Conservation (phyloP, 2,329 filamentous ascomycete species). For the Zymoseptoria brevis region DNA sequence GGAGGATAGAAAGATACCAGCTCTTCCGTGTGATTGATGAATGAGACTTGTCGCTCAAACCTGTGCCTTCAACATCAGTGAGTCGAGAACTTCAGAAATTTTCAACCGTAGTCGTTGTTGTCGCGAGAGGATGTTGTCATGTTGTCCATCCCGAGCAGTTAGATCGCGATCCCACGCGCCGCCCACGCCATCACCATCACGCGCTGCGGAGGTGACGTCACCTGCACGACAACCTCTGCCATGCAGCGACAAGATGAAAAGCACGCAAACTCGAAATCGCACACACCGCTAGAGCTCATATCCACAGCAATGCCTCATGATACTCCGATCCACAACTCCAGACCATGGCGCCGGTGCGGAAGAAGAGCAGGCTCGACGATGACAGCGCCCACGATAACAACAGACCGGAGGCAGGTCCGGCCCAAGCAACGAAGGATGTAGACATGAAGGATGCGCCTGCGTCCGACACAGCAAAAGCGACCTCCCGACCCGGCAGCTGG, state of each 20-base stretch:
- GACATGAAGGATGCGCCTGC: constrained; percentile 4
- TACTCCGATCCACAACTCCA: background rate
- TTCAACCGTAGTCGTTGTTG: too few species aligned
- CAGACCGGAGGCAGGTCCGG: constrained; percentile 4
- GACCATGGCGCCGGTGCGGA: constrained; percentile 19
- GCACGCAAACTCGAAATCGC: background rate
- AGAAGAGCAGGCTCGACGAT: constrained; percentile 18
- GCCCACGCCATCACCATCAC: background rate
- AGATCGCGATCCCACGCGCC: background rate
- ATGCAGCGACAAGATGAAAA: background rate
- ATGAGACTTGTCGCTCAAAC: background rate
- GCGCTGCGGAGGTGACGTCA: background rate
- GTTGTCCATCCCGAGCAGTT: background rate
- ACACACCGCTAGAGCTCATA: background rate
- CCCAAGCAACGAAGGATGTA: background rate
- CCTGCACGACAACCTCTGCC: background rate
- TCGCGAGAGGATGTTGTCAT: background rate
- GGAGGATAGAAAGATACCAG: background rate
- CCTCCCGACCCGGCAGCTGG: constrained; percentile 31
- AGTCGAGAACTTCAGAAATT: too few species aligned
- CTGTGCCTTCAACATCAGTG: too few species aligned
- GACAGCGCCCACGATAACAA: constrained; percentile 15
- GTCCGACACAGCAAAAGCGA: background rate
- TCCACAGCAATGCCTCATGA: background rate
- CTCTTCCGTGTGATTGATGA: background rate